Evolutionary conservation across 2,329 filamentous ascomycete species (phyloP).

Genomic region (Metarhizium anisopliae): DNA sequence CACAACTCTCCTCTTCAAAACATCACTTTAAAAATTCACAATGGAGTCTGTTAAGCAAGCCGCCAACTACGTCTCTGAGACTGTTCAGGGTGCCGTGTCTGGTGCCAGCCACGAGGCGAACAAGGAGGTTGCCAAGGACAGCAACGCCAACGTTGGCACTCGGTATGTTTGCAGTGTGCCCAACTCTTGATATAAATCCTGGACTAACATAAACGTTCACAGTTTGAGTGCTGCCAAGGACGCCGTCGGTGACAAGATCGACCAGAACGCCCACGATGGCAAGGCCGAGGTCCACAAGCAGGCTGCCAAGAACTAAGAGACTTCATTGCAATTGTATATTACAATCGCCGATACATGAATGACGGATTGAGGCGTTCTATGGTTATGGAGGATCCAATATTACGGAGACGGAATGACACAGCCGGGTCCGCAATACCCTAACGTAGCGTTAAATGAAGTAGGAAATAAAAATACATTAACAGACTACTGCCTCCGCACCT

Average conservation of each 20-base stretch:
- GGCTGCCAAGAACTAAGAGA: constrained; percentile 20
- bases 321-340: neutral
- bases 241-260: constrained; percentile 38
- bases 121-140: constrained; percentile 60
- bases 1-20: constrained; percentile 5
- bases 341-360: neutral
- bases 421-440: neutral
- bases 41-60: constrained; percentile 51
- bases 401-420: neutral
- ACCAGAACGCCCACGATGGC: constrained; percentile 29
- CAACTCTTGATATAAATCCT: neutral
- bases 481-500: too few species aligned
- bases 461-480: too few species aligned
- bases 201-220: neutral
- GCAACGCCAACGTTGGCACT: constrained; percentile 40
- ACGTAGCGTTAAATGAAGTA: neutral
- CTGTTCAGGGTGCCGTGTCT: constrained; percentile 46
- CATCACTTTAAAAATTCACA: constrained; percentile 18
- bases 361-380: neutral
- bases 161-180: constrained; percentile 31
- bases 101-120: constrained; percentile 60
- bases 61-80: constrained; percentile 62
- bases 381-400: neutral
- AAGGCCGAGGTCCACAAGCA: constrained; percentile 35
- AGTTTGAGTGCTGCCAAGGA: constrained; percentile 40